These are phyloP conservation scores for Kwoniella sp. DNA, from an alignment of 768 basidiomycete genomes.

Conservation along the genomic window DNA sequence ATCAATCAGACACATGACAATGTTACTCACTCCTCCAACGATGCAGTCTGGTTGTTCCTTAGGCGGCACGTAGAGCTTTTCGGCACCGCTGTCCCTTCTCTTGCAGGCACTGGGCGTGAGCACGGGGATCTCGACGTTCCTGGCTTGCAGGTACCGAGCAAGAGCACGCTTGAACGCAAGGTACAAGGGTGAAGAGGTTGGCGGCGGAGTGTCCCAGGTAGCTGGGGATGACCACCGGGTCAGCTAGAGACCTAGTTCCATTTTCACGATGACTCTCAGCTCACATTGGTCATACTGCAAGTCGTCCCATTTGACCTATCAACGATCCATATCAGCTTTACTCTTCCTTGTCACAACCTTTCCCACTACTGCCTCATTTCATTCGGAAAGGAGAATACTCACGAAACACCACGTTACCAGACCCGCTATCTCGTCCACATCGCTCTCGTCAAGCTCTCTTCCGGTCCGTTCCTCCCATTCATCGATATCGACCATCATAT, in stretches of 20 bases:
- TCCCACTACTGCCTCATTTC: not conserved
- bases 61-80: constrained; percentile 57
- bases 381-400: constrained; percentile 6
- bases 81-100: constrained; percentile 41
- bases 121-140: constrained; percentile 65
- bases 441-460: constrained; percentile 59
- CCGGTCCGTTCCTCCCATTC: constrained; percentile 64
- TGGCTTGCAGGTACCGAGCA: constrained; percentile 66
- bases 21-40: constrained; percentile 59
- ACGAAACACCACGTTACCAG: constrained; percentile 69
- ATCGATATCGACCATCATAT: constrained; percentile 65
- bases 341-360: too few species aligned
- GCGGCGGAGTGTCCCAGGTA: constrained; percentile 91
- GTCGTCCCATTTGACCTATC: constrained; percentile 84
- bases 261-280: too few species aligned
- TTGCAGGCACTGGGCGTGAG: constrained; percentile 54
- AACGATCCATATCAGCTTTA: not conserved
- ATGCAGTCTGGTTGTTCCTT: constrained; percentile 65
- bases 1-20: too few species aligned
- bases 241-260: too few species aligned
- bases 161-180: constrained; percentile 71
- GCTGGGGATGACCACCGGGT: constrained; percentile 59
- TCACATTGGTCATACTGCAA: constrained; percentile 88
- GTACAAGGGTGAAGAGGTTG: constrained; percentile 63
- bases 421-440: constrained; percentile 60